Percentiles rank a stretch among this genome's conserved stretches.
Conservation (phyloP, 352 stramenopile genomes). For the Phytopythium delawarense region DNA sequence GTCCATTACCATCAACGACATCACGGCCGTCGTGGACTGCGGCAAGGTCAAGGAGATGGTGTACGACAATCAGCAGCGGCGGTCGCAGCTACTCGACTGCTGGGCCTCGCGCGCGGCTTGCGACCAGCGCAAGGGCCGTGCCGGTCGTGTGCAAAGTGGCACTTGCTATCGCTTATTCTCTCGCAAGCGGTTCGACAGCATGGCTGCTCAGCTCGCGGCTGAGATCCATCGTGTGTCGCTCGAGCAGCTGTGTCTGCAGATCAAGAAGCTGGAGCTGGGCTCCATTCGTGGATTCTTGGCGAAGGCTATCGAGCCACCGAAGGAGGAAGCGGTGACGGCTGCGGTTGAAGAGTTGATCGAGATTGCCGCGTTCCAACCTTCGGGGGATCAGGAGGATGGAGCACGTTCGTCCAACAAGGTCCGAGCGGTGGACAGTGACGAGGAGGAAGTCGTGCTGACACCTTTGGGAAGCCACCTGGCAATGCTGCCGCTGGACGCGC, state of each 20-base stretch:
- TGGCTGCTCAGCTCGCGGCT: slow-evolving; percentile 71
- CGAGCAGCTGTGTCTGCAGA: slow-evolving; percentile 83
- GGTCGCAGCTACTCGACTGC: slow-evolving; percentile 76
- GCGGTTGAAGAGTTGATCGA: slow-evolving; percentile 89
- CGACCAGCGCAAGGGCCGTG: slow-evolving; percentile 80
- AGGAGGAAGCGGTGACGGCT: slow-evolving; percentile 85
- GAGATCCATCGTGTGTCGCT: slow-evolving; percentile 88
- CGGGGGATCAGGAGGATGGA: slow-evolving; percentile 15
- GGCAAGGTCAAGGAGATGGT: slow-evolving; percentile 89
- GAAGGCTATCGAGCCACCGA: slow-evolving; percentile 91
- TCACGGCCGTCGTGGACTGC: slow-evolving; percentile 82
- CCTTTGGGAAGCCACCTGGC: slow-evolving; percentile 88
- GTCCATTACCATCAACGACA: slow-evolving; percentile 88
- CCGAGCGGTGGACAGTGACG: slow-evolving; percentile 11
- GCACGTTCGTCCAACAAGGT: not conserved
- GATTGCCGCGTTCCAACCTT: slow-evolving; percentile 81
- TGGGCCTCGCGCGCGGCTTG: slow-evolving; percentile 80
- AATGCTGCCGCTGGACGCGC: slow-evolving; percentile 80
- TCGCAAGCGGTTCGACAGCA: slow-evolving; percentile 45
- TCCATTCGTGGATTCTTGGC: slow-evolving; percentile 68
- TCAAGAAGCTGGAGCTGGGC: slow-evolving; percentile 79
- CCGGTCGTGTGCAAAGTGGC: slow-evolving; percentile 73
- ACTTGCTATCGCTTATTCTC: slow-evolving; percentile 81
- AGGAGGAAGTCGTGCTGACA: slow-evolving; percentile 83
- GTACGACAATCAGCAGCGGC: slow-evolving; percentile 66